phyloP scores from a whole-genome alignment of 2,329 filamentous ascomycete species.

The Didymella pomorum region DNA sequence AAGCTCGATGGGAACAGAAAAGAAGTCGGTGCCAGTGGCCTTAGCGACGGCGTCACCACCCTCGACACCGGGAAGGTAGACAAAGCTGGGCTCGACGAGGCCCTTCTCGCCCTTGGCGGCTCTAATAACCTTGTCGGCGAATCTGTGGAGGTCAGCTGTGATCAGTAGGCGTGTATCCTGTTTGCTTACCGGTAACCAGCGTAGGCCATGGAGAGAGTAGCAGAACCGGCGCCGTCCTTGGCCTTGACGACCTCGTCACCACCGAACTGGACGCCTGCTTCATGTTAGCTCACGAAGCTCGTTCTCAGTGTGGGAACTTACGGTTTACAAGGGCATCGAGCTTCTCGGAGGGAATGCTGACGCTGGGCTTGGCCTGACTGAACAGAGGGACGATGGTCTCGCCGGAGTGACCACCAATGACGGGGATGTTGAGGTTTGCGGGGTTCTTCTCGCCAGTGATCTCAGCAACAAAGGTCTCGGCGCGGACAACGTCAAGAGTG shows the following conservation, averaged over 20 bases:
- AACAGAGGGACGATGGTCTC: conserved; percentile 98
- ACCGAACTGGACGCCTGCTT: conserved; percentile 84
- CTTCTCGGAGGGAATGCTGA: conserved; percentile 86
- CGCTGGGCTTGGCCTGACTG: conserved; percentile 83
- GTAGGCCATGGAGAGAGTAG: conserved; percentile 93
- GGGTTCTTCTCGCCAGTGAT: conserved; percentile 84
- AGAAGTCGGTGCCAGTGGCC: conserved; percentile 86
- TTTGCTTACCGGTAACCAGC: conserved; percentile 82
- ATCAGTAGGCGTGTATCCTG: not conserved
- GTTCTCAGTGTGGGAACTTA: conserved; percentile 47
- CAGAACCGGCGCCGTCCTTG: conserved; percentile 89
- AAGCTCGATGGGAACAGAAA: conserved; percentile 94
- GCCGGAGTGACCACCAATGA: conserved; percentile 96
- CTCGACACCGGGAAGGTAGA: conserved; percentile 89
- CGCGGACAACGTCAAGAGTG: conserved; percentile 96
- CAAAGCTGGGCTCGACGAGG: conserved; percentile 91
- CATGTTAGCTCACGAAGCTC: conserved; percentile 6
- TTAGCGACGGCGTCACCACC: conserved; percentile 88
- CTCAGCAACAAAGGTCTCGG: conserved; percentile 93
- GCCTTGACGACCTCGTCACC: conserved; percentile 97
- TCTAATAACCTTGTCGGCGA: conserved; percentile 92
- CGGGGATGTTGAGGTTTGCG: conserved; percentile 83
- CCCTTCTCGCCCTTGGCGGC: conserved; percentile 89
- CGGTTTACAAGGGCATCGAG: conserved; percentile 90
- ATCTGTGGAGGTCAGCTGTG: conserved; percentile 61